Evolutionary conservation across 2,329 filamentous ascomycete genomes (phyloP).

Genomic region (Pseudogymnoascus sp.): DNA sequence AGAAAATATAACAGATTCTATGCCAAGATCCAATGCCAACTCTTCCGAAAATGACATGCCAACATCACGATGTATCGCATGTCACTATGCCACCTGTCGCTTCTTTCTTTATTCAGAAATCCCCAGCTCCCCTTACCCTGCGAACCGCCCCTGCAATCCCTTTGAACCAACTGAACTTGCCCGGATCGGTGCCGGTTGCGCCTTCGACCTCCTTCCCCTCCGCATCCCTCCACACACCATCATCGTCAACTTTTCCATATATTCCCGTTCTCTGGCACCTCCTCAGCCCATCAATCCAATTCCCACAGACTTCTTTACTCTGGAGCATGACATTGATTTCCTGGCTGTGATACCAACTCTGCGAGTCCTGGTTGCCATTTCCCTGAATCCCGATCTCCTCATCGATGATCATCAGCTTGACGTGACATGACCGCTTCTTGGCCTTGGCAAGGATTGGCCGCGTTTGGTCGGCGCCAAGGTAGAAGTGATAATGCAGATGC

Average conservation of each 20-base stretch:
- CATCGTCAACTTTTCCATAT: constrained; percentile 47
- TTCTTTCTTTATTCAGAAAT: constrained; percentile 29
- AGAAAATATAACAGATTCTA: background rate
- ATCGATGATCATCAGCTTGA: constrained; percentile 72
- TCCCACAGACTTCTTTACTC: constrained; percentile 48
- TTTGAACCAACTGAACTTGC: constrained; percentile 50
- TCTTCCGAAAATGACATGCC: background rate
- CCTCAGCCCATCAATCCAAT: constrained; percentile 54
- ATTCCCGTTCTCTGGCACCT: constrained; percentile 59
- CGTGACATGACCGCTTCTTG: constrained; percentile 62
- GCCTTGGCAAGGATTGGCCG: constrained; percentile 57
- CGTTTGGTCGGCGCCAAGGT: constrained; percentile 66
- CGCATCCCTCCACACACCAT: constrained; percentile 55
- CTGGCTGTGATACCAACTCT: constrained; percentile 70
- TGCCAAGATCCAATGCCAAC: background rate
- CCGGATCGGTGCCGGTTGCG: constrained; percentile 44
- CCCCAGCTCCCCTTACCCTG: constrained; percentile 47
- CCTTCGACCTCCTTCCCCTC: constrained; percentile 39
- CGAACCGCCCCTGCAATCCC: constrained; percentile 50
- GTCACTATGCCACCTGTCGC: background rate
- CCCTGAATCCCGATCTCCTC: constrained; percentile 61
- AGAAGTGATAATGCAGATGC: constrained; percentile 56
- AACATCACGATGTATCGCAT: background rate
- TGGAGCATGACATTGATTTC: constrained; percentile 73
- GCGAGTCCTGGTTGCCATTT: constrained; percentile 73